Evolutionary conservation across 768 basidiomycete genomes (phyloP).

Genomic region (Clitopilus hobsonii): DNA sequence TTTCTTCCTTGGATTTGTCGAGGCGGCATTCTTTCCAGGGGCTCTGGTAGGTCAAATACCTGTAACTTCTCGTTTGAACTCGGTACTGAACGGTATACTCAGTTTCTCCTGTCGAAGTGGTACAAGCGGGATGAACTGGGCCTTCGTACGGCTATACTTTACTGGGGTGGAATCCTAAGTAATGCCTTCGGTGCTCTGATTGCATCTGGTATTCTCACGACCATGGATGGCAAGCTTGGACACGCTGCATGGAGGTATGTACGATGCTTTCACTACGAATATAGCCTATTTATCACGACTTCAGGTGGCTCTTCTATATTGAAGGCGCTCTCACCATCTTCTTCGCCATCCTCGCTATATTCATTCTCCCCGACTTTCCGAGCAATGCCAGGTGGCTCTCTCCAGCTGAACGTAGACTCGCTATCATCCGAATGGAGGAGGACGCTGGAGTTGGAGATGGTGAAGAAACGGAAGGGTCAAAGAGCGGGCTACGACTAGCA

Average conservation of each 20-base stretch:
- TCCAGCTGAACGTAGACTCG: conserved; percentile 14
- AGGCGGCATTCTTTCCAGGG: conserved; percentile 43
- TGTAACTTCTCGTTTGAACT: background rate
- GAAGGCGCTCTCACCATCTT: conserved; percentile 41
- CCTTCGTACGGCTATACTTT: conserved; percentile 37
- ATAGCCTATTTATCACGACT: background rate
- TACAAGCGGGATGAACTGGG: conserved; percentile 32
- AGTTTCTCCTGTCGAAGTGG: conserved; percentile 4
- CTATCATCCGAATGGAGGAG: conserved; percentile 39
- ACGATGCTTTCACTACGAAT: background rate
- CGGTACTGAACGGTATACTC: background rate
- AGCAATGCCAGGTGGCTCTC: conserved; percentile 21
- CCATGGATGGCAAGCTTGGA: conserved; percentile 42
- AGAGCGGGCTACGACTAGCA: conserved; percentile 38
- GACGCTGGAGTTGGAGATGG: conserved; percentile 28
- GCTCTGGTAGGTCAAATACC: conserved; percentile 19
- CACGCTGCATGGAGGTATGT: background rate
- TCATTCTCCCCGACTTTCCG: conserved; percentile 32
- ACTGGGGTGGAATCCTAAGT: conserved; percentile 43
- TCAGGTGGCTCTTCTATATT: conserved; percentile 45
- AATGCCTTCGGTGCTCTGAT: conserved; percentile 53
- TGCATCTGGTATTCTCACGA: conserved; percentile 40
- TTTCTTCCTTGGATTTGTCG: conserved; percentile 52
- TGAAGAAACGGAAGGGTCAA: conserved; percentile 3
- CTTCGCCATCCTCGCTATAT: conserved; percentile 38